Evolutionary conservation across 2,329 filamentous ascomycete species (phyloP), one percentile per base, ranked within the genome.

Genomic region (Chalaropsis ovoidea): DNA sequence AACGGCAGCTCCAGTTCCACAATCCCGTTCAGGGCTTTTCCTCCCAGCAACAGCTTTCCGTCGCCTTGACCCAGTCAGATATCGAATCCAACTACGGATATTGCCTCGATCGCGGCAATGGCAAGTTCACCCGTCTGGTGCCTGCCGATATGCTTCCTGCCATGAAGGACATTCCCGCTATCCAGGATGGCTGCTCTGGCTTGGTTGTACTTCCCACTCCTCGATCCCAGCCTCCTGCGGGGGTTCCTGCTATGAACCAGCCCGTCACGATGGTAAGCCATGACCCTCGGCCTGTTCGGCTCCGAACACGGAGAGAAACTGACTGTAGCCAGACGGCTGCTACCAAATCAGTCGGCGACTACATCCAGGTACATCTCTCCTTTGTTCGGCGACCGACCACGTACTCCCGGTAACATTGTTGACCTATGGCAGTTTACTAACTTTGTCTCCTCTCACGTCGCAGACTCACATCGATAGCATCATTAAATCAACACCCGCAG

Each of bases 111-210:
- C 77, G 82, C 6, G 79, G 79, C 8, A 78, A 83, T 67, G 82
- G 82, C 2, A 73, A 75, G 60, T 80, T 77, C 67, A 84, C 82
- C 4, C 76, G 79, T 2, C 77, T 86, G 0, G 74, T 85, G 15
- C 81, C 81, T 0, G 82, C 80, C 0, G 83, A 86, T 68, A 75
- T 77, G 73, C 72, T 85, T 11, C 79, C 78, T 0, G 71, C 74
- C 2, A 70, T 80, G 42, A 69, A 72, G 5, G 77, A 78, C 56
- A 73, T 85, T 3, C 77, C 79, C 1, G 70, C 75, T 0, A 65
- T 74, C 0, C 76, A 82, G 71, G 66, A 70, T 10, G 72, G 71
- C 43, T 72, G 72, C 24, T 69, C 70, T 6, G 78, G 78, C 13
- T 78, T 83, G 77, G 72, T 80, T 4, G 74, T 82, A 5, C 71